Evolutionary conservation across 495 filamentous ascomycete genomes (phyloP).

Genomic region (Terfezia boudieri): DNA sequence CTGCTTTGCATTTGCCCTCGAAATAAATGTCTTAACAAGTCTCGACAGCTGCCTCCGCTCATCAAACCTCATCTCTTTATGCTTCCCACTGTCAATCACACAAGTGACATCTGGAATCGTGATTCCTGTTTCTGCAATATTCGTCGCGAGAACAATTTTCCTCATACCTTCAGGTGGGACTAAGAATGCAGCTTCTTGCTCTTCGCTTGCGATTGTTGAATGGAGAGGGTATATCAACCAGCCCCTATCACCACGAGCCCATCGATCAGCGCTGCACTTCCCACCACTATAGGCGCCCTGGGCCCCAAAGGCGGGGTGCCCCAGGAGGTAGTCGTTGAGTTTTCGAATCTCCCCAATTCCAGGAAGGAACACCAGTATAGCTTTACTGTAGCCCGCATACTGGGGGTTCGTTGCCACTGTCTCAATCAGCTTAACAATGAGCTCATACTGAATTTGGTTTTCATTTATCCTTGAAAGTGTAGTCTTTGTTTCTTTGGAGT

Average conservation of each 20-base stretch:
- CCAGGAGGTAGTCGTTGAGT: slow-evolving; percentile 56
- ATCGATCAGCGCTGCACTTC: no score
- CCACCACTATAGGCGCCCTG: slow-evolving; percentile 1
- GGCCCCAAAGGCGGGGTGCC: slow-evolving; percentile 42
- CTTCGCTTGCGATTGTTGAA: slow-evolving; percentile 86
- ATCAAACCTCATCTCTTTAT: slow-evolving; percentile 90
- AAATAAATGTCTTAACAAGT: slow-evolving; percentile 80
- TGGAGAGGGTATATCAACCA: slow-evolving; percentile 80
- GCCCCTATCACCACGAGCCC: slow-evolving; percentile 13
- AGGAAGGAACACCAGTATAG: slow-evolving; percentile 81
- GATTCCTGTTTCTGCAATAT: slow-evolving; percentile 93
- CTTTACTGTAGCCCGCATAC: slow-evolving; percentile 54
- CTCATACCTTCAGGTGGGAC: slow-evolving; percentile 57
- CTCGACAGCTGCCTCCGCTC: slow-evolving; percentile 76
- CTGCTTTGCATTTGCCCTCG: slow-evolving; percentile 82
- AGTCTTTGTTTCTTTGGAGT: slow-evolving; percentile 49
- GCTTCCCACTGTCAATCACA: slow-evolving; percentile 84
- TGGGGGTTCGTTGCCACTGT: slow-evolving; percentile 43
- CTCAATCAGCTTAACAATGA: slow-evolving; percentile 52
- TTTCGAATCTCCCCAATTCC: slow-evolving; percentile 83
- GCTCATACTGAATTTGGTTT: slow-evolving; percentile 62
- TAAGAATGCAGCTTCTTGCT: slow-evolving; percentile 77
- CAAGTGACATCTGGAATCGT: slow-evolving; percentile 93
- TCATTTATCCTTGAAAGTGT: slow-evolving; percentile 60
- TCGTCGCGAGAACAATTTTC: slow-evolving; percentile 88